Evolutionary conservation across 139 green algal species (phyloP), one percentile per base, ranked within the genome.

Genomic region (Deuterostichococcus epilithicus): DNA sequence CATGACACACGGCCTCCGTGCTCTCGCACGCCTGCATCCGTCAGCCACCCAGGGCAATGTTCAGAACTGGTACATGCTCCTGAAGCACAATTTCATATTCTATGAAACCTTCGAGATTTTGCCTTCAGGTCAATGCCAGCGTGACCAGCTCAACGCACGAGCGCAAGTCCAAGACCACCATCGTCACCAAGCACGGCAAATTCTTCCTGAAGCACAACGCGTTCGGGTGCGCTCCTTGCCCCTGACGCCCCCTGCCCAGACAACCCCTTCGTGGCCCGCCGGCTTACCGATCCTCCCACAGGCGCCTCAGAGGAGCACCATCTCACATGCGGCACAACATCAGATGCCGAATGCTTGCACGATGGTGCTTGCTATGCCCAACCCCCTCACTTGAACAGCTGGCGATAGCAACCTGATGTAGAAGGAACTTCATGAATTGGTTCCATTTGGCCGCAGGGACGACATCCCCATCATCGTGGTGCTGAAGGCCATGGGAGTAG

Each of bases 111-210:
- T n/a, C n/a, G n/a, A n/a, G n/a, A n/a, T n/a, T n/a, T n/a, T n/a
- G n/a, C n/a, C n/a, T n/a, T n/a, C 52, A 63, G 75, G 75, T 97
- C 3, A 83, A 86, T n/a, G 89, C 92, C 37, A 88, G 81, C 18
- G 93, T 98, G 10, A 97, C 94, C 52, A 93, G 82, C 77, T 93
- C 87, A 80, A 99, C 96, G 32, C 90, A 97, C 73, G 96, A 99
- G 88, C 90, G 95, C 78, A 99, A 99, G 85, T 95, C 90, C 72
- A 98, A 98, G 87, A 99, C 95, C 79, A 97, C 95, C 84, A 85
- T 99, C 28, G 86, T 95, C 25, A 86, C 91, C 44, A 93, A 92
- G 81, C 88, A 98, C 73, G 89, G 89, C 42, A 84, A 85, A 47
- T 81, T 99, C 72, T 94, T 91, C 83, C 86, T 99, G 36, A 88